These are phyloP conservation scores for Plasmodium sp. DNA, from an alignment of 169 alveolate species.

Conservation along the genomic window DNA sequence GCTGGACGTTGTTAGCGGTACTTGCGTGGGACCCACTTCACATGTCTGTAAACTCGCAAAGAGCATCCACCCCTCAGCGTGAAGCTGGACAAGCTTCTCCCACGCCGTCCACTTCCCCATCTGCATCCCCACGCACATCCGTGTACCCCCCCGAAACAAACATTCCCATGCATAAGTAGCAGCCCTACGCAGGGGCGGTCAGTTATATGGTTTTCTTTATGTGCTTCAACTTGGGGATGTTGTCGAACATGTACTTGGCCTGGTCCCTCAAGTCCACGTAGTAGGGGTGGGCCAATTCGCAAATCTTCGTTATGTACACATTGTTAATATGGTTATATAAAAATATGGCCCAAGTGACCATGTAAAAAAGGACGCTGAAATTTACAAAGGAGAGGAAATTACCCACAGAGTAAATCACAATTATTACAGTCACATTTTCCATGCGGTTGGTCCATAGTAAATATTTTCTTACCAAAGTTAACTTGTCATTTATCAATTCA, in stretches of 20 bases:
- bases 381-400: constrained; percentile 55
- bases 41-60: not conserved
- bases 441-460: constrained; percentile 44
- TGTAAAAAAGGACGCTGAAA: constrained; percentile 53
- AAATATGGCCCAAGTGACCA: constrained; percentile 52
- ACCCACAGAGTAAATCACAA: constrained; percentile 36
- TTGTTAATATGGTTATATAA: constrained; percentile 54
- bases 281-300: constrained; percentile 7
- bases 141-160: not conserved
- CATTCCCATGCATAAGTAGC: not conserved
- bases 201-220: constrained; percentile 41
- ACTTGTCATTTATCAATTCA: constrained; percentile 53
- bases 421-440: constrained; percentile 38
- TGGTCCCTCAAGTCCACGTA: constrained; percentile 46
- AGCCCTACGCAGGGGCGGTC: not conserved
- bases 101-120: not conserved
- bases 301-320: constrained; percentile 37
- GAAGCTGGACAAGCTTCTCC: not conserved
- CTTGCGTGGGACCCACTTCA: not conserved
- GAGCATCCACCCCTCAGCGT: not conserved
- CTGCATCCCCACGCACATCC: not conserved
- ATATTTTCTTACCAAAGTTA: constrained; percentile 40
- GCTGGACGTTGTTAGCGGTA: not conserved
- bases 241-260: constrained; percentile 28
- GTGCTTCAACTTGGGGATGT: constrained; percentile 59